These are phyloP conservation scores for Cyclotella distinguenda DNA, from an alignment of 108 stramenopile species.

Conservation along the genomic window DNA sequence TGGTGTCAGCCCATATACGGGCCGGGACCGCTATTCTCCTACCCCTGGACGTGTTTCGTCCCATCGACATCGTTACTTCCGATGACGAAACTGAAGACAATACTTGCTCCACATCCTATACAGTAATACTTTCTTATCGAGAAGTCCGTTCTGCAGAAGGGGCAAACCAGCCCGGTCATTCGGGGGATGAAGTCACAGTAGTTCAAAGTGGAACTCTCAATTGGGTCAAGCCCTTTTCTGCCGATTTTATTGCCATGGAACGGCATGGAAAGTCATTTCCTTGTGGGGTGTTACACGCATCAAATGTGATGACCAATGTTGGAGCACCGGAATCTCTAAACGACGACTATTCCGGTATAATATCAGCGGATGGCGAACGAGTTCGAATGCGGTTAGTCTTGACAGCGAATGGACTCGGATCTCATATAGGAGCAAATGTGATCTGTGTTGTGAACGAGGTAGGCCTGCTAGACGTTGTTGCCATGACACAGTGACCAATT, in stretches of 20 bases:
- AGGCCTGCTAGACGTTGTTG: constrained; percentile 8
- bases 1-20: constrained; percentile 30
- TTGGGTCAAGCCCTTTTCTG: constrained; percentile 67
- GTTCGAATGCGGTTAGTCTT: constrained; percentile 52
- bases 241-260: constrained; percentile 40
- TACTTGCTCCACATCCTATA: constrained; percentile 19
- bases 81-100: constrained; percentile 7
- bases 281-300: constrained; percentile 59
- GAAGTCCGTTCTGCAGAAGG: constrained; percentile 25
- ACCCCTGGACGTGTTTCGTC: constrained; percentile 71
- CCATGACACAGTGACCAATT: background rate
- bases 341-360: constrained; percentile 29
- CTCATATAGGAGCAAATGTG: constrained; percentile 45
- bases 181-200: constrained; percentile 57
- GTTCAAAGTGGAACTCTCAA: constrained; percentile 46
- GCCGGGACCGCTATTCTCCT: constrained; percentile 50
- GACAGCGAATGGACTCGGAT: constrained; percentile 38
- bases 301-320: constrained; percentile 35
- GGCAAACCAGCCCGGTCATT: constrained; percentile 1
- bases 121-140: constrained; percentile 26
- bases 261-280: constrained; percentile 51
- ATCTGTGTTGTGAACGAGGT: constrained; percentile 56
- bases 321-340: constrained; percentile 5
- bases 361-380: constrained; percentile 58
- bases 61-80: constrained; percentile 22